A percentile compares a stretch with the other conserved stretches of the same genome.
Evolutionary conservation across 495 filamentous ascomycete genomes (phyloP).

Genomic region (Podospora australis): DNA sequence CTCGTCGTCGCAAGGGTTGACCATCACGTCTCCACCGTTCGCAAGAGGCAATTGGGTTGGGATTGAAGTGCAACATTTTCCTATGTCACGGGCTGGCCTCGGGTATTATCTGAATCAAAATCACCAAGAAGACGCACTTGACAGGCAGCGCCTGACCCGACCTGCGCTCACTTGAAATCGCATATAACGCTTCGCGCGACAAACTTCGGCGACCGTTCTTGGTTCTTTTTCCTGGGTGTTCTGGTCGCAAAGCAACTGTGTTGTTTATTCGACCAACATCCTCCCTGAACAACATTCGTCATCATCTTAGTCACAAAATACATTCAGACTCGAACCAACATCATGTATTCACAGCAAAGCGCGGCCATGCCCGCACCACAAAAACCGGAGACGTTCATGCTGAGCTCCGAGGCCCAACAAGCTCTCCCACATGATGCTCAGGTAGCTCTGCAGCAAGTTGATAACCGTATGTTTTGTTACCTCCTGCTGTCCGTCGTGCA

Average conservation of each 20-base stretch:
- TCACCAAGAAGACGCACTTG: slow-evolving; percentile 5
- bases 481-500: no score
- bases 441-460: slow-evolving; percentile 95
- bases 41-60: slow-evolving; percentile 27
- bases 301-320: no score
- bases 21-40: slow-evolving; percentile 17
- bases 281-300: no score
- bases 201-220: neutral
- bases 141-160: slow-evolving; percentile 26
- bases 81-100: slow-evolving; percentile 34
- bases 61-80: slow-evolving; percentile 16
- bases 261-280: slow-evolving; percentile 6
- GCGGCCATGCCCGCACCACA: slow-evolving; percentile 52
- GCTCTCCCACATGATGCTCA: slow-evolving; percentile 93
- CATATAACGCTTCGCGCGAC: neutral
- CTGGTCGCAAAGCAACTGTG: slow-evolving; percentile 14
- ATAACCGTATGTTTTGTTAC: slow-evolving; percentile 72
- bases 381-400: slow-evolving; percentile 97
- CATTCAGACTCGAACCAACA: neutral
- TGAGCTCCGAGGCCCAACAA: slow-evolving; percentile 92
- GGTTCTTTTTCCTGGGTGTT: slow-evolving; percentile 2
- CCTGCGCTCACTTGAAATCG: neutral
- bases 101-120: slow-evolving; percentile 17
- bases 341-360: slow-evolving; percentile 47
- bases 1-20: slow-evolving; percentile 2